Base-by-base conservation (phyloP, 306 rosid genomes). In the Pachyrhizus erosus region DNA sequence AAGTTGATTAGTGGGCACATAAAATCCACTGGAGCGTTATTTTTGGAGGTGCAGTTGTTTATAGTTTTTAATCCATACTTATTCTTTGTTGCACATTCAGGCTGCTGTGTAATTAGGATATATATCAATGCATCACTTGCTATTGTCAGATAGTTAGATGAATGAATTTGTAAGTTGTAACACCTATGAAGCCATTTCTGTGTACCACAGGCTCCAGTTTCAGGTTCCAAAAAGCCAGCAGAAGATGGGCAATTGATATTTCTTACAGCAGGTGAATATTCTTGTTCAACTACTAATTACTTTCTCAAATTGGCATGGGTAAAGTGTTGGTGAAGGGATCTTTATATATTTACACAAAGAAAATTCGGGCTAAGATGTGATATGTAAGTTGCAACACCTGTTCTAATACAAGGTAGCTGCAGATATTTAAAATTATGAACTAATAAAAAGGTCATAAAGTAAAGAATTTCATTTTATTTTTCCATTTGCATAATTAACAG, bases 141-240 rank as follows among this genome's bases (percentile, higher is more conserved):
- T 46, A 55, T 52, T 4, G 45, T 33, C 26, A 27, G 72, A 62
- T 61, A 81, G 42, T 54, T 64, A 58, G 77, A 70, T 70, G 79
- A 48, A 71, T 45, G 23, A 43, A 45, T 45, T 10, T 33, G 57
- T 45, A 31, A 78, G 69, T 29, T 66, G 58, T 74, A 72, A 86
- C 73, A 78, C 70, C 57, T 58, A n/a, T 45, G 46, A 72, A 71
- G 21, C 80, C 74, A 62, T 78, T 49, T 79, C 60, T 23, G 21
- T 76, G 58, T 78, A 42, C 58, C 70, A 13, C 78, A 96, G 99
- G 99, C 99, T 84, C 99, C 99, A 45, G 99, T 96, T 85, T 96
- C 99, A 23, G 98, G 98, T 68, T 96, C 98, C 76, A 93, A 93
- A 85, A 92, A 92, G 79, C 97, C 99, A 70, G 99, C 99, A 73